A percentile compares a stretch with the other conserved stretches of the same genome.
Conservation (phyloP, 352 stramenopile genomes). For the Globisporangium echinulatum region DNA sequence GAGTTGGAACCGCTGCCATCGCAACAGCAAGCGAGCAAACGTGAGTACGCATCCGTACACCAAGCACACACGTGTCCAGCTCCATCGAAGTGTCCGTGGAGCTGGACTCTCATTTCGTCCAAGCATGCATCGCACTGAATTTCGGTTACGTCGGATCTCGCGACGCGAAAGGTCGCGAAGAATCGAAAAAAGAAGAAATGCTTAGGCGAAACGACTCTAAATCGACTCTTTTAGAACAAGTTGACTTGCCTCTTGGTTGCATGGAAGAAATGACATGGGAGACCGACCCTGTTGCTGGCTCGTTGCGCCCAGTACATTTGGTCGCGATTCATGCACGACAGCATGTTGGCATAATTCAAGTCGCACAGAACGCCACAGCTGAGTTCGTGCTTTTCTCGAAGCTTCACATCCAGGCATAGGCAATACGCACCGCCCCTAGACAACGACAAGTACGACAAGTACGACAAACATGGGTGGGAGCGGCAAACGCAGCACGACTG, state of each 20-base stretch:
- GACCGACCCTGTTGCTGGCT: neutral
- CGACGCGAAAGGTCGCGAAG: neutral
- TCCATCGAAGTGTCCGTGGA: neutral
- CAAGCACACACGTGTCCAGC: too few species aligned
- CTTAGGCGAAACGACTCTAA: neutral
- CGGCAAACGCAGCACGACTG: constrained; percentile 11
- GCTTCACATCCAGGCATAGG: neutral
- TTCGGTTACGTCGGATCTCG: neutral
- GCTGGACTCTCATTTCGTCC: neutral
- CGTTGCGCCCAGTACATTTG: too few species aligned
- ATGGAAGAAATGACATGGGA: neutral
- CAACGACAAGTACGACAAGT: too few species aligned
- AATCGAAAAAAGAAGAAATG: neutral
- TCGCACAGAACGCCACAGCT: neutral
- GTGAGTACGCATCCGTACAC: too few species aligned
- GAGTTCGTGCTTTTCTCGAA: neutral
- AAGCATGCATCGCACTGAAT: too few species aligned
- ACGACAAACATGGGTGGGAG: constrained; percentile 6
- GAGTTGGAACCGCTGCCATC: too few species aligned
- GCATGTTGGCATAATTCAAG: constrained; percentile 5
- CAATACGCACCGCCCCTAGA: neutral
- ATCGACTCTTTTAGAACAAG: too few species aligned
- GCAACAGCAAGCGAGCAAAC: too few species aligned
- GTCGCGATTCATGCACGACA: too few species aligned
- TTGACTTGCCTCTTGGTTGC: too few species aligned